Conservation (phyloP, 371 early-diverging fungal genomes). For the Batkoa obscura region DNA sequence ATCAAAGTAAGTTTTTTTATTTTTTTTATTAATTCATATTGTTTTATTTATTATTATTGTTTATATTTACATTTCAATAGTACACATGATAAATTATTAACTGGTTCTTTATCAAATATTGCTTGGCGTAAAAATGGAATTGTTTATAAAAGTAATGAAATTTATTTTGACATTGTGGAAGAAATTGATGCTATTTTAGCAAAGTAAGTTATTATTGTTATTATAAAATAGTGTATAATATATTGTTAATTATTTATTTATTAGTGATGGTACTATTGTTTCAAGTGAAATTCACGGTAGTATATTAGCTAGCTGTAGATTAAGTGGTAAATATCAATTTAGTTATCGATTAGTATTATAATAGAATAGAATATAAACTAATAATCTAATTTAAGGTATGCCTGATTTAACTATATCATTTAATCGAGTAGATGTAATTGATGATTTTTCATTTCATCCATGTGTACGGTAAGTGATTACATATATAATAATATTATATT, state of each 20-base stretch:
- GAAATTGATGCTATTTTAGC: slow-evolving; percentile 69
- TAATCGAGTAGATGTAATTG: slow-evolving; percentile 46
- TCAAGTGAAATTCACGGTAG: slow-evolving; percentile 63
- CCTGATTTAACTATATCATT: slow-evolving; percentile 66
- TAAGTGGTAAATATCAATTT: slow-evolving; percentile 34
- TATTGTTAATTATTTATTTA: too few relatives aligned
- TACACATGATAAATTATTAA: slow-evolving; percentile 2
- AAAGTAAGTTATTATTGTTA: slow-evolving; percentile 16
- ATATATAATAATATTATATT: too few relatives aligned
- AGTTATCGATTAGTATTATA: too few relatives aligned
- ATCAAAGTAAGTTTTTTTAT: slow-evolving; percentile 18
- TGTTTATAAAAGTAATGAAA: slow-evolving; percentile 77
- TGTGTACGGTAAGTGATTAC: slow-evolving; percentile 61
- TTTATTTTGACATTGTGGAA: slow-evolving; percentile 80
- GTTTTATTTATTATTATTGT: not conserved
- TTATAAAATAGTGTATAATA: not conserved
- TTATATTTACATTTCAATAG: slow-evolving; percentile 3
- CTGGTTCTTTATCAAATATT: too few relatives aligned
- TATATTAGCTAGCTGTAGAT: slow-evolving; percentile 46
- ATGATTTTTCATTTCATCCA: slow-evolving; percentile 75
- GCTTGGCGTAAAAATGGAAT: slow-evolving; percentile 82
- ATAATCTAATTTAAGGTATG: slow-evolving; percentile 33
- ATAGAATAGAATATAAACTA: too few relatives aligned
- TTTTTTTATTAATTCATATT: too few relatives aligned
- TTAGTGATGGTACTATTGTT: slow-evolving; percentile 44